A percentile compares a stretch with the other conserved stretches of the same genome.
phyloP scores from a whole-genome alignment of 176 grass and related monocot genomes.

The Carex pumila region DNA sequence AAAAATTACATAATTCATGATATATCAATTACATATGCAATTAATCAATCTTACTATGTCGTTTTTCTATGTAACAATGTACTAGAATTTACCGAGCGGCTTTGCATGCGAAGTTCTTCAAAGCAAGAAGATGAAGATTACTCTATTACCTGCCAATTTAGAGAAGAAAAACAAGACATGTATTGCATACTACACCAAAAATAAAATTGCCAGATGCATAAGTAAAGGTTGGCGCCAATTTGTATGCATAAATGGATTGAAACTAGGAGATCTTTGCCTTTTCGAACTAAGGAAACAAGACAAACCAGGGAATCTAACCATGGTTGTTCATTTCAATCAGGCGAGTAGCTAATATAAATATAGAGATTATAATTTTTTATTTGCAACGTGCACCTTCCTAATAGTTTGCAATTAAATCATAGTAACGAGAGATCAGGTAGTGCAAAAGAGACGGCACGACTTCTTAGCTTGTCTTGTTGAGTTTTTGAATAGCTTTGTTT shows the following conservation, averaged over 20 bases:
- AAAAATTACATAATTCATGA: neutral
- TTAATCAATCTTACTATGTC: neutral
- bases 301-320: neutral
- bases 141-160: constrained; percentile 6
- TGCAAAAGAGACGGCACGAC: too few relatives aligned
- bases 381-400: neutral
- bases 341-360: neutral
- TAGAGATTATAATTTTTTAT: neutral
- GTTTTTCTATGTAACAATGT: neutral
- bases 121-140: neutral
- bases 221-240: constrained; percentile 13
- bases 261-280: constrained; percentile 20
- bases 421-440: too few relatives aligned
- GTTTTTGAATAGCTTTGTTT: too few relatives aligned
- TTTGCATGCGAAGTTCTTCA: constrained; percentile 27
- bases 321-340: neutral
- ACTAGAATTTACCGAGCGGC: constrained; percentile 6
- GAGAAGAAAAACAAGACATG: neutral
- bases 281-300: constrained; percentile 30
- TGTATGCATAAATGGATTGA: neutral
- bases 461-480: too few relatives aligned
- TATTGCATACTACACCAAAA: neutral
- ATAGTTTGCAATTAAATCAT: too few relatives aligned
- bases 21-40: neutral
- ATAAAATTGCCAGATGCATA: neutral